Base-by-base conservation (phyloP, 768 basidiomycete genomes). In the Macrocybe gigantea region DNA sequence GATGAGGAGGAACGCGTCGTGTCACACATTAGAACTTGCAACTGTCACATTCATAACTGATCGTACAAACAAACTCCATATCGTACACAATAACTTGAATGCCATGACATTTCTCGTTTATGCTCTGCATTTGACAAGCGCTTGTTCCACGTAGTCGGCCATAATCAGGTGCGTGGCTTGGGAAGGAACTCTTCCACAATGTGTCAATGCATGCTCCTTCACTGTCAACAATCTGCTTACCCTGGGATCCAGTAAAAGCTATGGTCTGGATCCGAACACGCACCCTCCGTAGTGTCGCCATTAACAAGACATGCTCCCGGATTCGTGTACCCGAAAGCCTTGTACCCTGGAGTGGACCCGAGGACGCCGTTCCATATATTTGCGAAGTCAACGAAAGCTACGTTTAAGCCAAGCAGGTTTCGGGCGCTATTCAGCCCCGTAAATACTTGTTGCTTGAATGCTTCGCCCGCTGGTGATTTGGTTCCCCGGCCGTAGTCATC, bases 401-500 rank as follows among this genome's bases (percentile, higher is more conserved):
- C 60, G 30, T 72, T 71, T n/a, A 73, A 32, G 1, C 61, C 36
- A 48, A 43, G n/a, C 46, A 64, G 40, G 58, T 54, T 10, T 49
- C 50, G 51, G 12, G 65, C 34, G 1, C 68, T 64, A 9, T 68
- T 58, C 29, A 80, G 57, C 5, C 68, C 70, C 6, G 65, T 54
- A 52, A 73, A 79, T 33, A 78, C 49, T 2, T 64, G 54, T 40
- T 71, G 64, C 40, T 77, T 71, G 64, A 65, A 79, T 12, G 69
- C 65, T 48, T 78, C 66, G 14, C 78, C 79, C 32, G 57, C 56
- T 5, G 65, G 53, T 0, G 70, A 60, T 10, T 66, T 59, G 1
- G 38, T 58, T 7, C 79, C 78, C 8, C 68, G 71, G 6, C 78
- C 78, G 40, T 80, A 79, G 33, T 66, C 71, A 51, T 79, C 76